Evolutionary conservation across 108 stramenopile species (phyloP).

Genomic region (Cyclostephanos tholiformis): DNA sequence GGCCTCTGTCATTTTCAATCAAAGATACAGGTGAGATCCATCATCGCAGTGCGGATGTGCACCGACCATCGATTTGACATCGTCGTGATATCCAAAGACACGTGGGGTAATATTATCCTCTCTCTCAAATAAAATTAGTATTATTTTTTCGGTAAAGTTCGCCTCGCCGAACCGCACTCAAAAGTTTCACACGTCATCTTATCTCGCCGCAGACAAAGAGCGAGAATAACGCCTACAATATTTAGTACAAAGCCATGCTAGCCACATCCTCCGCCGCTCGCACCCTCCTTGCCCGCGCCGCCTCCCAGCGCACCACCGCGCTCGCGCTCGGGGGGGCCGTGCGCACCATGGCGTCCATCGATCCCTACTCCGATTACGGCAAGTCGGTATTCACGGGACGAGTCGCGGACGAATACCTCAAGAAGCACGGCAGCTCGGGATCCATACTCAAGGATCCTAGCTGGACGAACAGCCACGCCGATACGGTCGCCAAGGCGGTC

Average conservation of each 20-base stretch:
- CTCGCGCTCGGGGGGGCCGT: slow-evolving; percentile 13
- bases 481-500: slow-evolving; percentile 88
- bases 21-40: no score
- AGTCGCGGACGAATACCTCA: slow-evolving; percentile 89
- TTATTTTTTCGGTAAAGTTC: no score
- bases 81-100: no score
- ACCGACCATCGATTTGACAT: no score
- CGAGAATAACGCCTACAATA: no score
- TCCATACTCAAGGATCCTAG: slow-evolving; percentile 75
- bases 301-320: slow-evolving; percentile 15
- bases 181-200: no score
- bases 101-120: no score
- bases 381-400: slow-evolving; percentile 87
- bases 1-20: no score
- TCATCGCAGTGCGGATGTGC: no score
- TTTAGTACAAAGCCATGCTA: slow-evolving; percentile 46
- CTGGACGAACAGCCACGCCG: slow-evolving; percentile 82
- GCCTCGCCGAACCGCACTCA: no score
- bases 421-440: slow-evolving; percentile 82
- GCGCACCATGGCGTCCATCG: slow-evolving; percentile 66
- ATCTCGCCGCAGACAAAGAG: no score
- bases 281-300: slow-evolving; percentile 55
- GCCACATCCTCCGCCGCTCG: slow-evolving; percentile 66
- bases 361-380: slow-evolving; percentile 88
- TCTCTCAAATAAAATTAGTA: no score